Percentiles rank a stretch among this genome's conserved stretches.
Evolutionary conservation across 768 basidiomycete genomes (phyloP).

Genomic region (Pisolithus tinctorius): DNA sequence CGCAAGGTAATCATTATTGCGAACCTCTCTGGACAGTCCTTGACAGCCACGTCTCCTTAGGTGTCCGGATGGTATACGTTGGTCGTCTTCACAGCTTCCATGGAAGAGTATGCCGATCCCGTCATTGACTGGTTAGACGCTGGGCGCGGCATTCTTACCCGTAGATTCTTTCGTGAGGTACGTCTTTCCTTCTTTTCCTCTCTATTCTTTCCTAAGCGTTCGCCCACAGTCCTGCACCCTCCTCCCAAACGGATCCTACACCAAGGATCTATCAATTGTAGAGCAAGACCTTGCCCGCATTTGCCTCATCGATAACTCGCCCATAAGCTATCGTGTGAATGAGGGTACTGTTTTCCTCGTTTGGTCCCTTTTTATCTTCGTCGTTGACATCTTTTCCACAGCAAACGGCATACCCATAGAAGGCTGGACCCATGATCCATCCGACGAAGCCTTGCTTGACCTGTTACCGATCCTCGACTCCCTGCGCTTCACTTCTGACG

Average conservation of each 20-base stretch:
- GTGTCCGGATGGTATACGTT: slow-evolving; percentile 98
- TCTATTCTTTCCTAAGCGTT: slow-evolving; percentile 1
- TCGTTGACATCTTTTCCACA: slow-evolving; percentile 25
- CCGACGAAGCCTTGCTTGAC: slow-evolving; percentile 94
- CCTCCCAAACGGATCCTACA: slow-evolving; percentile 87
- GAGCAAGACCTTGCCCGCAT: slow-evolving; percentile 89
- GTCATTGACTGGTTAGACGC: slow-evolving; percentile 99
- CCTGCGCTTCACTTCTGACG: slow-evolving; percentile 91
- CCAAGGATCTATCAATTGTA: slow-evolving; percentile 84
- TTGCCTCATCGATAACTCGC: slow-evolving; percentile 95
- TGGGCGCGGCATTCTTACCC: slow-evolving; percentile 82
- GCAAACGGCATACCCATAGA: slow-evolving; percentile 99
- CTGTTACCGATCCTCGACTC: slow-evolving; percentile 94
- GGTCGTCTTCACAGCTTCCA: slow-evolving; percentile 97
- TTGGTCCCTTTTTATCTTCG: background rate
- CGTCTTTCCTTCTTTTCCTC: slow-evolving; percentile 23
- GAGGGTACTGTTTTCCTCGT: slow-evolving; percentile 55
- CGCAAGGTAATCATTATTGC: slow-evolving; percentile 56
- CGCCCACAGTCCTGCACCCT: slow-evolving; percentile 77
- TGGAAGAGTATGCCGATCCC: slow-evolving; percentile 99
- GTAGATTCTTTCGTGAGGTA: slow-evolving; percentile 89
- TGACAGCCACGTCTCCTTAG: slow-evolving; percentile 34
- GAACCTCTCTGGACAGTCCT: background rate
- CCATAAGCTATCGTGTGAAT: slow-evolving; percentile 85
- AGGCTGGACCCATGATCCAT: slow-evolving; percentile 97